Base-by-base conservation (phyloP, 441 rosid species). In the Jatropha podagrica region DNA sequence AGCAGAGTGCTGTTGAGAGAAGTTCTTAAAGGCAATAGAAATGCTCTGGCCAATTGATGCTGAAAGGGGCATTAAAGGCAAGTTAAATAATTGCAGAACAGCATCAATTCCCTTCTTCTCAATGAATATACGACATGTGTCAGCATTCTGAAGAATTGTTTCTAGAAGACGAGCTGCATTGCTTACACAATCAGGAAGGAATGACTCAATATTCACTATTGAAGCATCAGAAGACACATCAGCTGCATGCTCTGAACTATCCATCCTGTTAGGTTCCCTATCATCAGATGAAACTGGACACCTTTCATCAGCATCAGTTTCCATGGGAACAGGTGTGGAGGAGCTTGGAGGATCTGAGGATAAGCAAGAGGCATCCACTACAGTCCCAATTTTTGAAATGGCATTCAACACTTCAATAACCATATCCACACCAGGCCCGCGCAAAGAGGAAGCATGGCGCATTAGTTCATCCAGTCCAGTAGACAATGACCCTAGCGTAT, bases 91-190 rank as follows among this genome's bases (percentile, higher is more conserved):
- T 85, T 85, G 88, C 78, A 96, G 80, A 77, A 92, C 91, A 77
- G 89, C 89, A 87, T 96, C 98, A 76, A 92, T 86, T 61, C 99
- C 99, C 82, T 88, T 91, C 88, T 88, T 96, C 86, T 96, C 98
- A 76, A 96, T 90, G 88, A 96, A 96, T 56, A 92, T 83, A 55
- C 94, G 94, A 67, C 98, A 96, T 46, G 95, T 92, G 75, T 94
- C 98, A 37, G 97, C 96, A 88, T 96, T 96, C 86, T 96, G 98
- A 85, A 96, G 97, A 81, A 96, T 86, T 63, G 97, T 89, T 81
- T 96, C 99, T 79, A 96, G 94, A 78, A 96, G 97, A 61, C 95
- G 96, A 77, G 94, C 90, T 78, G 80, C 90, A 87, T 96, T 92
- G 83, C 83, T 81, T 65, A 91, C 90, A 88, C 88, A 92, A 79